Evolutionary conservation across 2,329 filamentous ascomycete genomes (phyloP).

Genomic region (Phaeosphaeriaceae sp.): DNA sequence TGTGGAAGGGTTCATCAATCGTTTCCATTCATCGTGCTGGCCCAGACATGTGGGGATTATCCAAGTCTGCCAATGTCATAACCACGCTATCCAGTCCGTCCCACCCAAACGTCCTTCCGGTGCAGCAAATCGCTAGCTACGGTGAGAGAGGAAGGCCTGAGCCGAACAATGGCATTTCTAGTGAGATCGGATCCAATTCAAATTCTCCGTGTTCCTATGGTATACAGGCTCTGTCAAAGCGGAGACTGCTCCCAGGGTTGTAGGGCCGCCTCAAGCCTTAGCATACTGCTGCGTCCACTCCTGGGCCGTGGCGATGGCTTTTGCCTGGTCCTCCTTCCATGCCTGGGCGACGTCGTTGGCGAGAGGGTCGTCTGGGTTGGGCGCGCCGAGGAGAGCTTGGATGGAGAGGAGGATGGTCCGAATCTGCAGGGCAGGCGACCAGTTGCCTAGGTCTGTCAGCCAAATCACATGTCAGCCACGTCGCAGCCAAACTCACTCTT

Average conservation of each 20-base stretch:
- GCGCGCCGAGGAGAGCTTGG: constrained; percentile 92
- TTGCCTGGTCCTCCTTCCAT: constrained; percentile 96
- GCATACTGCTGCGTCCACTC: constrained; percentile 93
- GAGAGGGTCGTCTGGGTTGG: constrained; percentile 97
- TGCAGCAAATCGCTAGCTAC: constrained; percentile 4
- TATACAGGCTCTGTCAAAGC: not conserved
- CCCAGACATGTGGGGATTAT: constrained; percentile 9
- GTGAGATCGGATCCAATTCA: not conserved
- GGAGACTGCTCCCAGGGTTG: not conserved
- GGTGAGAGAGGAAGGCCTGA: not conserved
- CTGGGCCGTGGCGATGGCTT: constrained; percentile 88
- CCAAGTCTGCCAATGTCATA: constrained; percentile 20
- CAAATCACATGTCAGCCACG: not conserved
- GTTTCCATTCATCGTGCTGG: constrained; percentile 26
- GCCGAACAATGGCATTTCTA: not conserved
- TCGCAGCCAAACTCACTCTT: constrained; percentile 73
- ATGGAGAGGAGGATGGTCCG: constrained; percentile 98
- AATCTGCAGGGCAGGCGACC: constrained; percentile 97
- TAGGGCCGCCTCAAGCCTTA: constrained; percentile 31
- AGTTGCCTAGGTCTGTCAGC: constrained; percentile 74
- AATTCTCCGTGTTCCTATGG: not conserved
- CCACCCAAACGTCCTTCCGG: constrained; percentile 16
- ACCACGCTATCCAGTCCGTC: constrained; percentile 24
- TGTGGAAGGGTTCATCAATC: constrained; percentile 18
- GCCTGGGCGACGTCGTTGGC: constrained; percentile 96